Base-by-base conservation (phyloP, 2,329 filamentous ascomycete species). In the Alternaria hordeiaustralica region DNA sequence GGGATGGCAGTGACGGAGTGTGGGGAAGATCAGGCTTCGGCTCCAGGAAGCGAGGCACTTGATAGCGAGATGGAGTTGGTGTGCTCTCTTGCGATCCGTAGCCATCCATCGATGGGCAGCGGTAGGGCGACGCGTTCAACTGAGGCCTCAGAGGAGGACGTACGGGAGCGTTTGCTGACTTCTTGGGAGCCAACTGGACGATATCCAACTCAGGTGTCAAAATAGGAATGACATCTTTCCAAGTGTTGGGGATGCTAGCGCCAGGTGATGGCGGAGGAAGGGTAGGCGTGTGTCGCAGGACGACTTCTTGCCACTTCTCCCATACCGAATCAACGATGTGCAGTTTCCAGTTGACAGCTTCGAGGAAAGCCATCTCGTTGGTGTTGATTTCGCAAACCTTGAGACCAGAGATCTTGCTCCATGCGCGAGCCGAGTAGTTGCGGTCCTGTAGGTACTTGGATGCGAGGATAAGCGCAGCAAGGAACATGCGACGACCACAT, bases 351-450 rank as follows among this genome's bases (percentile, higher is more conserved):
- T 93, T 90, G 66, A 99, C 93, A 49, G 94, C 92, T 65, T 91
- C 84, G 50, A 99, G 87, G 79, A 98, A 99, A 18, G 92, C 90
- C 80, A 96, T 91, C 83, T 99, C 96, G 79, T 98, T 98, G 76
- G 94, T 91, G 82, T 98, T 98, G 81, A 99, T 98, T 82, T 99
- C 96, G 60, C 88, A 85, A 4, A 94, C 94, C 78, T 92, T 93
- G 61, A 99, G 85, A n/a, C 96, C 96, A 18, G 96, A 98, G 72
- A 99, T 99, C 85, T 97, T 98, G 81, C 95, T 98, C 96, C 96
- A 99, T 45, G 96, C 96, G 60, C 95, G 90, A 53, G 96, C 94
- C 13, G 96, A 98, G 82, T 97, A 99, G 82, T 98, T 99, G 71
- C 95, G 91, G 79, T 99, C 96, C 81, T 99, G 96, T 50, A 99